These are phyloP conservation scores for Stenogyne calaminthoides DNA, from an alignment of 305 asterid genomes.

Conservation along the genomic window DNA sequence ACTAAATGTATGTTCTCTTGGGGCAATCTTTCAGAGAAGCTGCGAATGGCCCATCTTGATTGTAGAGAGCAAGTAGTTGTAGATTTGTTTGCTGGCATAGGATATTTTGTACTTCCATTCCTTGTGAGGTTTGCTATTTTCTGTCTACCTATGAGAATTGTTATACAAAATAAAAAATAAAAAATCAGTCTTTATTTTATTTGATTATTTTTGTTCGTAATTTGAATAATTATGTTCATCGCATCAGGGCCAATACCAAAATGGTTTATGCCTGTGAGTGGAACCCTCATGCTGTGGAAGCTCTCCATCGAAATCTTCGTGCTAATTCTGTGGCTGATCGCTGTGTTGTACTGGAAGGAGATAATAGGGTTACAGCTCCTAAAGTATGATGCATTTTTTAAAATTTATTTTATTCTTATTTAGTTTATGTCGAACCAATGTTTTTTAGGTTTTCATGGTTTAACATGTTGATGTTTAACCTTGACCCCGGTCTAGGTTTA, in stretches of 20 bases:
- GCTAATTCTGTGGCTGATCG: conserved; percentile 83
- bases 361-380: conserved; percentile 83
- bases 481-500: neutral
- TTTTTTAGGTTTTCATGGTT: neutral
- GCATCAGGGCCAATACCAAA: conserved; percentile 77
- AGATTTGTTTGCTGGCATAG: conserved; percentile 95
- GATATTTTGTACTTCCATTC: conserved; percentile 91
- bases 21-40: conserved; percentile 99
- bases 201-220: conserved; percentile 6
- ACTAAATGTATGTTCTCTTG: conserved; percentile 99
- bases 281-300: conserved; percentile 92
- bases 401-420: neutral
- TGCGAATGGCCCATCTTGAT: conserved; percentile 73
- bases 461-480: neutral
- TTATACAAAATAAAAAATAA: neutral
- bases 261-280: conserved; percentile 97
- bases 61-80: conserved; percentile 87
- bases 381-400: conserved; percentile 49
- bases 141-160: neutral
- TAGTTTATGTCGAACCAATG: neutral
- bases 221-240: conserved; percentile 11
- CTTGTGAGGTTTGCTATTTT: conserved; percentile 60
- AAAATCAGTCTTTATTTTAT: conserved; percentile 17
- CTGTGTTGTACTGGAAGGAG: conserved; percentile 89
- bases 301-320: conserved; percentile 72